Percentiles rank a stretch among this genome's conserved stretches.
Evolutionary conservation across 1,139 yeast species (phyloP).

Genomic region (Hyphopichia wangnamkhiaoensis): DNA sequence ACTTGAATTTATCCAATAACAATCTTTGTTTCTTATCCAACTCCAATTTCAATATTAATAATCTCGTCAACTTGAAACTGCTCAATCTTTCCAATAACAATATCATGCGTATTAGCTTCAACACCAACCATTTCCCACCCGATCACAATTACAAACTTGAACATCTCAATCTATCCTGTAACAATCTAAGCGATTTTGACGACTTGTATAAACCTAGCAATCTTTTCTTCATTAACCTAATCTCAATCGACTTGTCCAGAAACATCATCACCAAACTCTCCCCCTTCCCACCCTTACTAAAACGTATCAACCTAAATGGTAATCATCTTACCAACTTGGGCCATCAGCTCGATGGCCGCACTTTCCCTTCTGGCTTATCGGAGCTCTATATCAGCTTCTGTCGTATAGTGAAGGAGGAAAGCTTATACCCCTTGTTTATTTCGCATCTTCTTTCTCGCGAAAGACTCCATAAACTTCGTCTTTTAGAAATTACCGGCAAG

Average conservation of each 20-base stretch:
- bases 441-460: not conserved
- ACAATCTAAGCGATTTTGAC: slow-evolving; percentile 8
- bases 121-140: not conserved
- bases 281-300: slow-evolving; percentile 15
- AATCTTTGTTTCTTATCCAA: slow-evolving; percentile 12
- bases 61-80: slow-evolving; percentile 11
- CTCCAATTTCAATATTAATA: slow-evolving; percentile 13
- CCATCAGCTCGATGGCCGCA: slow-evolving; percentile 2
- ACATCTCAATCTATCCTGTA: slow-evolving; percentile 20
- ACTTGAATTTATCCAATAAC: slow-evolving; percentile 28
- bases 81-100: slow-evolving; percentile 27
- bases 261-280: slow-evolving; percentile 19
- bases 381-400: slow-evolving; percentile 4
- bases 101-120: slow-evolving; percentile 10
- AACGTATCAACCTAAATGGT: slow-evolving; percentile 19
- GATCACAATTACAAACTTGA: slow-evolving; percentile 6
- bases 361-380: not conserved
- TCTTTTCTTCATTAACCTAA: slow-evolving; percentile 13
- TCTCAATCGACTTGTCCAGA: slow-evolving; percentile 21
- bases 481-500: slow-evolving; percentile 1
- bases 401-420: not conserved
- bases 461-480: not conserved
- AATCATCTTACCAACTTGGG: slow-evolving; percentile 16
- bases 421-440: not conserved
- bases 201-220: slow-evolving; percentile 1